Evolutionary conservation across 2,329 filamentous ascomycete species (phyloP), one percentile per base, ranked within the genome.

Genomic region (Fusarium sp.): DNA sequence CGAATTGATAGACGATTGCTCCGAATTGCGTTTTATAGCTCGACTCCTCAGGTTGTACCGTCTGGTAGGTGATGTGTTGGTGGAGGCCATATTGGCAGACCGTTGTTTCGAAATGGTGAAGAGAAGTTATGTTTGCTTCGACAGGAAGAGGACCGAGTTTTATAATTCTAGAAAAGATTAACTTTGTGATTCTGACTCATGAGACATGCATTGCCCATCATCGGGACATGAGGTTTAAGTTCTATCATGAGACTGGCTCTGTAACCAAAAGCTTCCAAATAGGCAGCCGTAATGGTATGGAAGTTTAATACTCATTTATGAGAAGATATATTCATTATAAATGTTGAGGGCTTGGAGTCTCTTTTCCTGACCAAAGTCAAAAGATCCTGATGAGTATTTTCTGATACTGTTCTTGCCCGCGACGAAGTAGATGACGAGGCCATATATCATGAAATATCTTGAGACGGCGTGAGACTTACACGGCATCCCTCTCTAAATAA

Each of bases 1-100:
- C 42, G 28, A 26, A 0, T 0, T 20, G 24, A 28, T 16, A 28
- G 20, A 28, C 8, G 12, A 3, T 28, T 44, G 24, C 15, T 7
- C 10, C 2, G 12, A 13, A n/a, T n/a, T n/a, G n/a, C n/a, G n/a
- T n/a, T 0, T 7, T 20, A 2, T 44, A 20, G 28, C 8, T 26
- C 21, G 18, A 38, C 35, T 21, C 35, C 35, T 38, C 35, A 38
- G 13, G 35, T 38, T 21, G n/a, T 58, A 31, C 9, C 20, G 46
- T 26, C 31, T 31, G 15, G 13, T 6, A 33, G 24, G 18, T 29
- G 38, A 3, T 16, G 29, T 21, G 11, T 43, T 21, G 31, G 12
- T 21, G n/a, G 24, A 52, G 38, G 42, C 47, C 47, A 53, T 55
- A 8, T 37, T 55, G 18, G 12, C 6, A 28, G 3, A 39, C 6